A percentile compares a stretch with the other conserved stretches of the same genome.
phyloP scores from a whole-genome alignment of 768 basidiomycete species.

The Wakefieldia striispora region DNA sequence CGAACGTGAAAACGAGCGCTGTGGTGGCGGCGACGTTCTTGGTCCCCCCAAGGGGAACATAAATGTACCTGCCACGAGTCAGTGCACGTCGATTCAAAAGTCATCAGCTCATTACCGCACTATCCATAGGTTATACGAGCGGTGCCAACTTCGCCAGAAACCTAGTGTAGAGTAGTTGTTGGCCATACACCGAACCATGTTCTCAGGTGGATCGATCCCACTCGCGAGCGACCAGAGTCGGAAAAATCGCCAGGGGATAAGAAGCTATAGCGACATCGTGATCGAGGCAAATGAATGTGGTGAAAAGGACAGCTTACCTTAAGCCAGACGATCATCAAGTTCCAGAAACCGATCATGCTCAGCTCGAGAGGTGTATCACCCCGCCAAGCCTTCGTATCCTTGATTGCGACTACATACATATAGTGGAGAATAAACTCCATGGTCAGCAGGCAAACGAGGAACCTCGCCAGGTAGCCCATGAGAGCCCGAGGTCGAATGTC shows the following conservation, averaged over 20 bases:
- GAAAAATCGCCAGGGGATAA: constrained; percentile 97
- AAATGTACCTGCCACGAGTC: constrained; percentile 72
- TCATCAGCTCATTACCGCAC: constrained; percentile 54
- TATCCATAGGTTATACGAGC: constrained; percentile 95
- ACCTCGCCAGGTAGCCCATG: constrained; percentile 65
- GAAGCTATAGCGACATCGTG: constrained; percentile 49
- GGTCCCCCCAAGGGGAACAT: constrained; percentile 86
- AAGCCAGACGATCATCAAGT: constrained; percentile 92
- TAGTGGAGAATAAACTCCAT: constrained; percentile 93
- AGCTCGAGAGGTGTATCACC: constrained; percentile 78
- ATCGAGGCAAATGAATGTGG: neutral
- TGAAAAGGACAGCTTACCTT: constrained; percentile 55
- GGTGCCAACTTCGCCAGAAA: constrained; percentile 97
- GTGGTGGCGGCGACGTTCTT: constrained; percentile 58
- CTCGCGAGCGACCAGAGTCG: constrained; percentile 88
- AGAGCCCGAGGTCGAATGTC: constrained; percentile 39
- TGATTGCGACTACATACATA: constrained; percentile 97
- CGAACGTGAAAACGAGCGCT: constrained; percentile 87
- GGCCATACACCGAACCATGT: constrained; percentile 98
- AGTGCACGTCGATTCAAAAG: neutral
- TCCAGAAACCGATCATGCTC: constrained; percentile 96
- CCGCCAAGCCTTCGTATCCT: constrained; percentile 80
- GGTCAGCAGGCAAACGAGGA: constrained; percentile 65
- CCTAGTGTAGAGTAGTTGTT: constrained; percentile 94
- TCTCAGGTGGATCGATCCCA: constrained; percentile 92